A percentile compares a stretch with the other conserved stretches of the same genome.
Conservation (phyloP, 1,139 yeast species). For the Meyerozyma carpophila region DNA sequence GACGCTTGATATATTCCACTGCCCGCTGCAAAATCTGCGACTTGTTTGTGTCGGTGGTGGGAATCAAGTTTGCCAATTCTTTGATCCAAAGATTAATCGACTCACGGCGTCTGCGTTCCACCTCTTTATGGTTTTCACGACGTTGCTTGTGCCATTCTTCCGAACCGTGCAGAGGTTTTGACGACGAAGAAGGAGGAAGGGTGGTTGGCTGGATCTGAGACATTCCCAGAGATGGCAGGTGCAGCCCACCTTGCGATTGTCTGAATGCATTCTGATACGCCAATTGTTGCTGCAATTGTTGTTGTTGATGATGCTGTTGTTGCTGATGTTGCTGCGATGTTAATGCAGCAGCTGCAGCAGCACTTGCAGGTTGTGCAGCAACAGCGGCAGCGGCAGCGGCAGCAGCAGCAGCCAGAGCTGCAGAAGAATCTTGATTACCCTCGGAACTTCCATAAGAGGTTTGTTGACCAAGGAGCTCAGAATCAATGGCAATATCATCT, state of each 20-base stretch:
- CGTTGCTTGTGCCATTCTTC: conserved; percentile 88
- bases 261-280: conserved; percentile 28
- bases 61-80: conserved; percentile 75
- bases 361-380: conserved; percentile 12
- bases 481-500: conserved; percentile 40
- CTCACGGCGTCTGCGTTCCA: conserved; percentile 93
- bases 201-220: conserved; percentile 26
- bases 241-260: conserved; percentile 16
- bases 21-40: conserved; percentile 85
- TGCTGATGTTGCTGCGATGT: conserved; percentile 12
- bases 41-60: conserved; percentile 87
- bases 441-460: conserved; percentile 19
- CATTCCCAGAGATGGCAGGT: conserved; percentile 8
- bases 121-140: conserved; percentile 93
- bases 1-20: conserved; percentile 80
- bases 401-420: conserved; percentile 30
- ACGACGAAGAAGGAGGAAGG: conserved; percentile 31
- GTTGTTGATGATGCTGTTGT: conserved; percentile 18
- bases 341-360: conserved; percentile 3
- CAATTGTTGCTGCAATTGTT: conserved; percentile 22
- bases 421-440: conserved; percentile 7
- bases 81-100: conserved; percentile 85
- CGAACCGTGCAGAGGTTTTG: conserved; percentile 55
- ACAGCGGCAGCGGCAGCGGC: conserved; percentile 25
- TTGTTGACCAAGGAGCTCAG: conserved; percentile 45